phyloP scores from a whole-genome alignment of 1,284 basidiomycete genomes.

The Malassezia caprae region DNA sequence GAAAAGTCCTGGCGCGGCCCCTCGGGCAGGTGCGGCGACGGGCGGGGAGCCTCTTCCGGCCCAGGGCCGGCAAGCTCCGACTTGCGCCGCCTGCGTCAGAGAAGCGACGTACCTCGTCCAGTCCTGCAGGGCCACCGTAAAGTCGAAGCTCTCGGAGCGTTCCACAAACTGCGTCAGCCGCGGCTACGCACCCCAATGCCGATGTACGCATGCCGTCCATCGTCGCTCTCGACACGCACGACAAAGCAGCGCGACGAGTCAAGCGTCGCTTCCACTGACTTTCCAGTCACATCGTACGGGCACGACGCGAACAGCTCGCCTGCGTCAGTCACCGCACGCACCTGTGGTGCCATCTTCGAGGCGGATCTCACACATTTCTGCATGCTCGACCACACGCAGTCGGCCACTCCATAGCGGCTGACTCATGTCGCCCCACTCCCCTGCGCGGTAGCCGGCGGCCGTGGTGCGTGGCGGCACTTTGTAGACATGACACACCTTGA shows the following conservation, averaged over 20 bases:
- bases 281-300: conserved; percentile 67
- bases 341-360: conserved; percentile 37
- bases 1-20: conserved; percentile 82
- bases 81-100: conserved; percentile 29
- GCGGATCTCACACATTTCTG: conserved; percentile 33
- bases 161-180: conserved; percentile 33
- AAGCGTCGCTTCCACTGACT: conserved; percentile 83
- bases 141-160: conserved; percentile 41
- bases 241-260: conserved; percentile 96
- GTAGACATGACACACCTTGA: conserved; percentile 65
- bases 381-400: conserved; percentile 68
- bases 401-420: conserved; percentile 78
- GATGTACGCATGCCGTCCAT: conserved; percentile 36
- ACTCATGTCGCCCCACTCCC: conserved; percentile 59
- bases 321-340: conserved; percentile 16
- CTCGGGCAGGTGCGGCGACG: conserved; percentile 51
- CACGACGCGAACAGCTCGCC: conserved; percentile 75
- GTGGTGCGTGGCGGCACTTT: conserved; percentile 60
- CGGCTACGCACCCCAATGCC: conserved; percentile 39
- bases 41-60: conserved; percentile 16
- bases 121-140: conserved; percentile 67
- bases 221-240: conserved; percentile 60
- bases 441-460: conserved; percentile 53
- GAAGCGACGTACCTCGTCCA: conserved; percentile 64
- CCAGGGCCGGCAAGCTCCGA: conserved; percentile 18